These are phyloP conservation scores for Ceratobasidium sp. DNA, from an alignment of 1,284 basidiomycete genomes.

Conservation along the genomic window DNA sequence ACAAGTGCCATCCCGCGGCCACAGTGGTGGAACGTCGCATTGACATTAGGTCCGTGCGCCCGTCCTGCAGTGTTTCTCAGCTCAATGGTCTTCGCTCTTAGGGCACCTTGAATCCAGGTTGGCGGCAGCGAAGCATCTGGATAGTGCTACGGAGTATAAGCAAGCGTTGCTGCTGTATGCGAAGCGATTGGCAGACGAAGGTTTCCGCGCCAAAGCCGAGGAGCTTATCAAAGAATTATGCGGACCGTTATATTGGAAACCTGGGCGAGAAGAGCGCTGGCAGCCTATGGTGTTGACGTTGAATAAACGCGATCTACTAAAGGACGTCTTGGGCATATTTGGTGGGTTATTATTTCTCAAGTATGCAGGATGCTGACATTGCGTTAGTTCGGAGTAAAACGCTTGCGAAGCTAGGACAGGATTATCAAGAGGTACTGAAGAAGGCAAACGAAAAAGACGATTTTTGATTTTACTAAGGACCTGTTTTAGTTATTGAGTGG, in stretches of 20 bases:
- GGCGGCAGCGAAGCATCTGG: conserved; percentile 74
- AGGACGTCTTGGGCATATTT: conserved; percentile 79
- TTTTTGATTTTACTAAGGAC: background rate
- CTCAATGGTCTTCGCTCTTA: background rate
- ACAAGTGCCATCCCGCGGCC: conserved; percentile 54
- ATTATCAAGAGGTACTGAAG: conserved; percentile 81
- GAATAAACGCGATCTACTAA: conserved; percentile 79
- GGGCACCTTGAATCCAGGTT: conserved; percentile 86
- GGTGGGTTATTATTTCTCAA: conserved; percentile 58
- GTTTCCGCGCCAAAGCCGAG: conserved; percentile 84
- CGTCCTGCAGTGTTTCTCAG: background rate
- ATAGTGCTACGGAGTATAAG: conserved; percentile 85
- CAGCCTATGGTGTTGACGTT: conserved; percentile 72
- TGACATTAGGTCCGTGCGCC: conserved; percentile 64
- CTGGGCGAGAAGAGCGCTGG: conserved; percentile 69
- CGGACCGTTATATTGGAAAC: conserved; percentile 81
- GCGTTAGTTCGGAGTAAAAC: conserved; percentile 73
- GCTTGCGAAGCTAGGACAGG: conserved; percentile 72
- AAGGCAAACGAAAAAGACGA: conserved; percentile 43
- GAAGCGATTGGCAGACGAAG: conserved; percentile 85
- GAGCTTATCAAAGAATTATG: conserved; percentile 88
- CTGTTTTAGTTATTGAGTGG: too few species aligned
- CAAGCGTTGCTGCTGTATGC: conserved; percentile 79
- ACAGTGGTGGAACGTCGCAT: conserved; percentile 79
- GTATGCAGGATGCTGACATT: background rate